Percentiles rank a stretch among this genome's conserved stretches.
These are phyloP conservation scores for Alisma plantagoaquatica DNA, from an alignment of 106 monocot genomes.

Conservation along the genomic window DNA sequence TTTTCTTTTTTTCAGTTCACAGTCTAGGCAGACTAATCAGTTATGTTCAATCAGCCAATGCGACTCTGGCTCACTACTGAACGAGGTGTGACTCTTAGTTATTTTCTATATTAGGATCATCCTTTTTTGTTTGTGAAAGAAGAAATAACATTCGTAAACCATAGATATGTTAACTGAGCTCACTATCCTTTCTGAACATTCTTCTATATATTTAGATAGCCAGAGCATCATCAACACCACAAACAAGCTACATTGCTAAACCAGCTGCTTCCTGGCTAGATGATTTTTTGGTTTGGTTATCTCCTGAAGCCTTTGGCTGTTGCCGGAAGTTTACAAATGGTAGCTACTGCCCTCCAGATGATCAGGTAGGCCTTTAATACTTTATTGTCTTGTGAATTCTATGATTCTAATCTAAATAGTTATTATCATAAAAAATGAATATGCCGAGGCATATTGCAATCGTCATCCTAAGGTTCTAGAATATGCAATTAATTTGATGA, in stretches of 20 bases:
- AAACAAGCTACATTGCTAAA: constrained; percentile 89
- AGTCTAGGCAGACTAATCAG: constrained; percentile 76
- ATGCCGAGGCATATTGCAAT: too few relatives aligned
- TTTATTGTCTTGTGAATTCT: not conserved
- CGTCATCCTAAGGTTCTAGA: too few relatives aligned
- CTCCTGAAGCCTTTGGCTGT: constrained; percentile 97
- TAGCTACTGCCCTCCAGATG: constrained; percentile 96
- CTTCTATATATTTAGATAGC: constrained; percentile 49
- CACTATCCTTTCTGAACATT: not conserved
- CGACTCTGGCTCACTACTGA: constrained; percentile 75
- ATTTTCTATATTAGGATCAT: not conserved
- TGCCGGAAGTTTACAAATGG: constrained; percentile 90
- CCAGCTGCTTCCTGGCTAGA: constrained; percentile 99
- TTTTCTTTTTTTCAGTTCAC: constrained; percentile 40
- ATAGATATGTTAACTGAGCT: not conserved
- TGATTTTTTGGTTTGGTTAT: constrained; percentile 95
- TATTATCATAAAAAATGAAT: too few relatives aligned
- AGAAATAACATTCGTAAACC: not conserved
- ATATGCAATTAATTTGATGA: too few relatives aligned
- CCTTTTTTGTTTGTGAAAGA: not conserved
- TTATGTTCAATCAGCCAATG: constrained; percentile 95
- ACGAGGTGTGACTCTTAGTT: constrained; percentile 93
- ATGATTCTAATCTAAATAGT: too few relatives aligned
- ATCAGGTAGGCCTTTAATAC: constrained; percentile 39
- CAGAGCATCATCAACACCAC: constrained; percentile 53